A percentile compares a stretch with the other conserved stretches of the same genome.
Evolutionary conservation across 2,329 filamentous ascomycete genomes (phyloP).

Genomic region (Madurella mycetomatis): DNA sequence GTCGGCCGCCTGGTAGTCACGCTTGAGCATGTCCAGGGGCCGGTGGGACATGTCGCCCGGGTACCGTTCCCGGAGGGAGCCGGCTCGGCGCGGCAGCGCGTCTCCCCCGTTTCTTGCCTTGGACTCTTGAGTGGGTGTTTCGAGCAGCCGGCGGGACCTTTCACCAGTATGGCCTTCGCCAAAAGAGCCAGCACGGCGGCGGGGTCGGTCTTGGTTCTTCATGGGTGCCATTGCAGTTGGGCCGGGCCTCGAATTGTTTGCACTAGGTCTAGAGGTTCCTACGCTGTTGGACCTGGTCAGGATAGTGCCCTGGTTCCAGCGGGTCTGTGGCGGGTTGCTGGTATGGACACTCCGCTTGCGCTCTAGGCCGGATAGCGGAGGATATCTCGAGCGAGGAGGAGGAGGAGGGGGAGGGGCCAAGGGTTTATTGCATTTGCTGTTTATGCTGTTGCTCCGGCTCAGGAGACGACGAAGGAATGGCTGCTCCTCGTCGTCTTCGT

Average conservation of each 20-base stretch:
- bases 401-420: slow-evolving; percentile 11
- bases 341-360: slow-evolving; percentile 22
- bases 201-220: slow-evolving; percentile 20
- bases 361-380: slow-evolving; percentile 17
- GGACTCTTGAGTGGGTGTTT: slow-evolving; percentile 58
- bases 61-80: slow-evolving; percentile 54
- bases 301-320: slow-evolving; percentile 29
- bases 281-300: slow-evolving; percentile 24
- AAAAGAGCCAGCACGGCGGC: slow-evolving; percentile 40
- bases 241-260: neutral
- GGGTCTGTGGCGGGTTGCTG: slow-evolving; percentile 23
- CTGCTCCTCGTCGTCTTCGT: slow-evolving; percentile 16
- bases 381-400: slow-evolving; percentile 8
- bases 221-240: slow-evolving; percentile 24
- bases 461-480: slow-evolving; percentile 18
- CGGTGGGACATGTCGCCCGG: slow-evolving; percentile 61
- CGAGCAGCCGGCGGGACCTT: slow-evolving; percentile 59
- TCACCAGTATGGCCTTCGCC: slow-evolving; percentile 58
- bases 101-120: slow-evolving; percentile 9
- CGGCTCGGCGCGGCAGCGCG: slow-evolving; percentile 22
- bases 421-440: slow-evolving; percentile 2
- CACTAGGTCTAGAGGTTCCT: slow-evolving; percentile 17
- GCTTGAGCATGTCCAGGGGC: slow-evolving; percentile 62
- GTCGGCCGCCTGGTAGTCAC: slow-evolving; percentile 61
- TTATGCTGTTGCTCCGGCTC: slow-evolving; percentile 22